Evolutionary conservation across 1,284 basidiomycete genomes (phyloP).

Genomic region (Tausonia pullulans): DNA sequence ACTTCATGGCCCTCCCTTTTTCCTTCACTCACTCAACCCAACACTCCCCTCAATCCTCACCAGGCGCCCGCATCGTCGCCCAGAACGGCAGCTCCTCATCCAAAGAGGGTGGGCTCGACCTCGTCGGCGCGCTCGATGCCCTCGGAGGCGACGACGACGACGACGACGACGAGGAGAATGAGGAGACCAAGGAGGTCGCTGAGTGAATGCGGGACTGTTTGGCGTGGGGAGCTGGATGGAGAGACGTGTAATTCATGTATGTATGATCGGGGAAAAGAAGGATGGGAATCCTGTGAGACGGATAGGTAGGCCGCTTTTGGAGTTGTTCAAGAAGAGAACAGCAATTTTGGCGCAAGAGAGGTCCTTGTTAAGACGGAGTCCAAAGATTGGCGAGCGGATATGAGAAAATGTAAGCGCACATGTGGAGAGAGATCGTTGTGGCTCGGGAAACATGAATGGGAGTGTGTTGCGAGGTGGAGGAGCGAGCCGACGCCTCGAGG

Average conservation of each 20-base stretch:
- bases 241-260: neutral
- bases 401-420: no score
- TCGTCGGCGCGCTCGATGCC: slow-evolving; percentile 13
- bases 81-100: slow-evolving; percentile 1
- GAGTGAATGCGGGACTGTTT: neutral
- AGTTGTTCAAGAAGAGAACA: no score
- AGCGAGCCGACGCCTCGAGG: no score
- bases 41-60: neutral
- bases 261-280: no score
- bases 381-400: no score
- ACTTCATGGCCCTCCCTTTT: neutral
- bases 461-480: no score
- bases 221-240: neutral
- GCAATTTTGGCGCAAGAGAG: no score
- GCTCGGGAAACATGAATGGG: no score
- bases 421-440: no score
- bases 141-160: slow-evolving; percentile 9
- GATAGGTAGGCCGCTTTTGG: no score
- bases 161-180: slow-evolving; percentile 1
- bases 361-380: no score
- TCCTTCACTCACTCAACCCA: neutral
- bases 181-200: neutral
- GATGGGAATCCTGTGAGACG: no score
- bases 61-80: slow-evolving; percentile 7
- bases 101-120: slow-evolving; percentile 2